A percentile compares a stretch with the other conserved stretches of the same genome.
Conservation (phyloP, 768 basidiomycete species). For the Termitomyces sp. region DNA sequence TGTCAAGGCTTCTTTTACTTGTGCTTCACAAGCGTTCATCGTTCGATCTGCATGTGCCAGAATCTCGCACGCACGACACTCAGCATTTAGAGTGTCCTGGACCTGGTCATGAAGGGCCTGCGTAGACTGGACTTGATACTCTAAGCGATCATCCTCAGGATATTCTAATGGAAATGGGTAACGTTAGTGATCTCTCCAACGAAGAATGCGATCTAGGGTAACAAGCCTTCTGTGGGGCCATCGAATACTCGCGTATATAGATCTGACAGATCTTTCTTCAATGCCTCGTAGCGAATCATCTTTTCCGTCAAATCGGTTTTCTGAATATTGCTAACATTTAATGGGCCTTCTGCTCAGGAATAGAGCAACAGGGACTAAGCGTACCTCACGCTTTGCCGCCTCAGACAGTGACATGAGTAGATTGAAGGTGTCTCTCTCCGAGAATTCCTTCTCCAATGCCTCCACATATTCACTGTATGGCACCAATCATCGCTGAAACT, state of each 20-base stretch:
- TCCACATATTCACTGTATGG: constrained; percentile 40
- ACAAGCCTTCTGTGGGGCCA: constrained; percentile 37
- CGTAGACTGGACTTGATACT: constrained; percentile 31
- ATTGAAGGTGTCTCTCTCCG: constrained; percentile 30
- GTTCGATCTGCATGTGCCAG: constrained; percentile 32
- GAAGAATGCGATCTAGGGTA: not conserved
- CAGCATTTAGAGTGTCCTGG: constrained; percentile 32
- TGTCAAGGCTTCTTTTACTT: constrained; percentile 33
- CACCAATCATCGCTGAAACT: not conserved
- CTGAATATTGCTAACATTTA: constrained; percentile 16
- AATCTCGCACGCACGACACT: constrained; percentile 37
- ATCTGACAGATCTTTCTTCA: constrained; percentile 32
- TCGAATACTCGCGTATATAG: constrained; percentile 41
- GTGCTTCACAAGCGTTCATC: constrained; percentile 27
- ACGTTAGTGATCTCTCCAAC: not conserved
- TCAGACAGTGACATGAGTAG: constrained; percentile 27
- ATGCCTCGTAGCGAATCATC: constrained; percentile 20
- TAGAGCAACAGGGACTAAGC: constrained; percentile 7
- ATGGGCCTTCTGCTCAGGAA: not conserved
- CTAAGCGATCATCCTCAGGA: constrained; percentile 42
- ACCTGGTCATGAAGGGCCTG: constrained; percentile 30
- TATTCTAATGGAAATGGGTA: constrained; percentile 26
- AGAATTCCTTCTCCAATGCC: constrained; percentile 38
- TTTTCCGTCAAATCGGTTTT: constrained; percentile 31
- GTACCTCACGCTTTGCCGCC: constrained; percentile 34